Conservation (phyloP, 1,284 basidiomycete species). For the Moesziomyces sp. region DNA sequence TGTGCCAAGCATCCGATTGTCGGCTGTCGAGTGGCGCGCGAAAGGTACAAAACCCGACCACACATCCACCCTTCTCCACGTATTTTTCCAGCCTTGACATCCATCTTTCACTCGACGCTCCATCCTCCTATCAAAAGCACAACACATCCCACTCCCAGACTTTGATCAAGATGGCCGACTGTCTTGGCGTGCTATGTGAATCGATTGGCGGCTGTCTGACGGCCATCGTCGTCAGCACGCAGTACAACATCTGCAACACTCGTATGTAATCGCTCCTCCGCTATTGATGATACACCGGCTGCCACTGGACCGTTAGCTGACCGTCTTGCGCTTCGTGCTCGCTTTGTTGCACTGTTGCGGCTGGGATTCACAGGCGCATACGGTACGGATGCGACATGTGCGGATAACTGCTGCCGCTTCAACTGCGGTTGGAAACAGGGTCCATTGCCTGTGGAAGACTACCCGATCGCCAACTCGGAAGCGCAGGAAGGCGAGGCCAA, state of each 20-base stretch:
- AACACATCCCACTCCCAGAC: background rate
- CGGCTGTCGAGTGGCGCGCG: too few relatives aligned
- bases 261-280: constrained; percentile 6
- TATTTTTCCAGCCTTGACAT: background rate
- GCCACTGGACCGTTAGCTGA: background rate
- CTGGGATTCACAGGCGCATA: constrained; percentile 14
- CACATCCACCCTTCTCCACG: too few relatives aligned
- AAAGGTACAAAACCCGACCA: background rate
- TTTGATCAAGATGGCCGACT: constrained; percentile 5
- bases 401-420: constrained; percentile 45
- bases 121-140: too few relatives aligned
- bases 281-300: too few relatives aligned
- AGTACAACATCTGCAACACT: constrained; percentile 30
- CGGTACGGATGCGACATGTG: constrained; percentile 26
- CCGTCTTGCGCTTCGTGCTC: background rate
- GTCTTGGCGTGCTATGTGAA: background rate
- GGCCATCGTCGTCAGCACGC: constrained; percentile 8
- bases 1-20: background rate
- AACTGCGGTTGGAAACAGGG: constrained; percentile 43
- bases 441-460: constrained; percentile 41
- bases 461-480: constrained; percentile 32
- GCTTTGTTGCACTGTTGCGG: background rate
- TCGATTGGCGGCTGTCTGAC: constrained; percentile 7
- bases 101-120: too few relatives aligned
- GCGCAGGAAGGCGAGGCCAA: constrained; percentile 11